These are phyloP conservation scores for Calonectria hongkongensis DNA, from an alignment of 2,329 filamentous ascomycete genomes.

Conservation along the genomic window DNA sequence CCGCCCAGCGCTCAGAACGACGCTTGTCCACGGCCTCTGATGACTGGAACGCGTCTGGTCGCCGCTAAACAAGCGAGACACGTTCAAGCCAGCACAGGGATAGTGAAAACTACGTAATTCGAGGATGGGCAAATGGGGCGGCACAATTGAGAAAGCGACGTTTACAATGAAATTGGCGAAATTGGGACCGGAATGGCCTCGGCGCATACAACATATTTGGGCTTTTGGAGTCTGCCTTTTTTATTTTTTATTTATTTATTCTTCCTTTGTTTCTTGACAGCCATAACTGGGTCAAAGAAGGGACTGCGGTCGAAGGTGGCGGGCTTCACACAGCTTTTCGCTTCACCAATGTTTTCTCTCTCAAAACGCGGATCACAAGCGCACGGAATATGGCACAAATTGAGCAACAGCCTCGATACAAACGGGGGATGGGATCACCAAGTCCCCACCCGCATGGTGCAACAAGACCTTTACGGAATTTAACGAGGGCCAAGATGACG, in stretches of 20 bases:
- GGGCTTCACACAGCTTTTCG: background rate
- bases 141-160: constrained; percentile 32
- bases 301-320: constrained; percentile 6
- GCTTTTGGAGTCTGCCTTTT: constrained; percentile 30
- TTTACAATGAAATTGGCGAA: constrained; percentile 33
- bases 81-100: background rate
- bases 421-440: background rate
- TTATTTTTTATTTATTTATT: background rate
- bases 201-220: constrained; percentile 36
- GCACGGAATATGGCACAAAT: background rate
- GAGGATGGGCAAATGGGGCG: background rate
- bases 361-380: background rate
- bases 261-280: constrained; percentile 8
- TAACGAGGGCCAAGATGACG: background rate
- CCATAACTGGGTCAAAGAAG: background rate
- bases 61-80: constrained; percentile 39
- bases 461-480: background rate
- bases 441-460: background rate
- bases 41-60: constrained; percentile 50
- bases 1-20: constrained; percentile 52
- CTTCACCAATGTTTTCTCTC: background rate
- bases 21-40: constrained; percentile 53
- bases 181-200: constrained; percentile 34
- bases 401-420: background rate
- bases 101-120: constrained; percentile 27